phyloP scores from a whole-genome alignment of 2,329 filamentous ascomycete species.

The Gyromitra esculenta region DNA sequence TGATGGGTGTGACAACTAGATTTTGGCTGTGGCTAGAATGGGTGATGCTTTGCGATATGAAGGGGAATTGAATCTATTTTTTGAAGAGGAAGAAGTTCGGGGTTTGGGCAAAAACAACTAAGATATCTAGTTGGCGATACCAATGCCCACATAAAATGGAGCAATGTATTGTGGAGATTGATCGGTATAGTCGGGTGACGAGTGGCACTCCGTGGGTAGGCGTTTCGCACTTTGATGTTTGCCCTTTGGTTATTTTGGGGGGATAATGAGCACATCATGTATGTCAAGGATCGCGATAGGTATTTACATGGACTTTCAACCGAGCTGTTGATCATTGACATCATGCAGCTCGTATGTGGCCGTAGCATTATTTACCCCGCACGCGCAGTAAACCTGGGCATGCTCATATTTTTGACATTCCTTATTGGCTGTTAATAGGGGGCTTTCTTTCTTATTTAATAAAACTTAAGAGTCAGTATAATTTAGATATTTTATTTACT shows the following conservation, averaged over 20 bases:
- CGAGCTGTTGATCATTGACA: not conserved
- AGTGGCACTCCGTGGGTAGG: not conserved
- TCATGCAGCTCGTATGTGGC: not conserved
- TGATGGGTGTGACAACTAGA: not conserved
- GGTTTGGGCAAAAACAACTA: not conserved
- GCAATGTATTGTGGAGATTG: not conserved
- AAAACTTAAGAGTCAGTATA: too few relatives aligned
- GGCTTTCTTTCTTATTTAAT: too few relatives aligned
- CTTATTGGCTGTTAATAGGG: too few relatives aligned
- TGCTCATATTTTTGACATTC: too few relatives aligned
- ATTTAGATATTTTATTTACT: too few relatives aligned
- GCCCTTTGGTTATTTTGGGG: not conserved
- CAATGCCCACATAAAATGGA: not conserved
- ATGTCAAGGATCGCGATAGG: not conserved
- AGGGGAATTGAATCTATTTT: not conserved
- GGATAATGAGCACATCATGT: not conserved
- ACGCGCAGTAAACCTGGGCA: too few relatives aligned
- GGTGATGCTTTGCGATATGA: not conserved
- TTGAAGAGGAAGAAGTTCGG: not conserved
- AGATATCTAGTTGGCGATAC: not conserved
- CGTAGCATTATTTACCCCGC: not conserved
- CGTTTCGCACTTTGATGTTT: not conserved
- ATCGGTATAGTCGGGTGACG: not conserved
- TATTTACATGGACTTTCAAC: not conserved
- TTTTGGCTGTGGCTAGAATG: not conserved